Evolutionary conservation across 192 early-diverging fungal species (phyloP), one percentile per base, ranked within the genome.

Genomic region (Linnemannia schmuckeri): DNA sequence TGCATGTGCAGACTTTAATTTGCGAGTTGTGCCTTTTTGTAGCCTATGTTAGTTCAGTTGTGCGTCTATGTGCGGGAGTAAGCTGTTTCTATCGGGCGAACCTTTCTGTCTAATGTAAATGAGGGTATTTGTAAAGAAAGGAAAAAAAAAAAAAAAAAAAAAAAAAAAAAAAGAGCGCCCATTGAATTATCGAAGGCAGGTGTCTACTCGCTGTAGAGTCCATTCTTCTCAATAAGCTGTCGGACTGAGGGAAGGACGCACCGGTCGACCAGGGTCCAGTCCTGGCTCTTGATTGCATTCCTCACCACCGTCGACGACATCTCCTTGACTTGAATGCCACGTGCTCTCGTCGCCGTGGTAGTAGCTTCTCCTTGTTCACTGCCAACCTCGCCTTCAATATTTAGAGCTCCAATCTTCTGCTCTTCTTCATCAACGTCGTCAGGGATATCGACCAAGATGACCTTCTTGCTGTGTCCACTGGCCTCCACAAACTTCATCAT

Each of bases 241-340:
- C 42, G 52, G 42, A 87, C 85, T 0, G 79, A 81, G 4, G 79
- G 79, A 17, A 72, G 40, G 0, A 87, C 79, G 70, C 85, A 81
- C 4, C 69, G 70, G 40, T 87, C 79, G 6, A 81, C 80, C 47
- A 87, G 22, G 35, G 35, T 27, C 85, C 85, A 81, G 49, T 87
- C 55, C 35, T 81, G 70, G 13, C 30, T 74, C 85, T 81, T 87
- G 76, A 81, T 73, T 22, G 85, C 85, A 40, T 81, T 66, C 68
- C 85, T 81, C n/a, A 87, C 80, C 2, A 87, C 61, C 6, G 85
- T 87, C n/a, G 85, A 87, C 37, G 85, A 87, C 80, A 87, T 81
- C 9, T 81, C 79, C 33, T 75, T 81, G 33, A 87, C 49, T 42
- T 79, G 68, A 8, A 85, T 72, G 49, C 47, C 57, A 68, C 55